Conservation (phyloP, 495 filamentous ascomycete species). For the Margaritispora aquatica region DNA sequence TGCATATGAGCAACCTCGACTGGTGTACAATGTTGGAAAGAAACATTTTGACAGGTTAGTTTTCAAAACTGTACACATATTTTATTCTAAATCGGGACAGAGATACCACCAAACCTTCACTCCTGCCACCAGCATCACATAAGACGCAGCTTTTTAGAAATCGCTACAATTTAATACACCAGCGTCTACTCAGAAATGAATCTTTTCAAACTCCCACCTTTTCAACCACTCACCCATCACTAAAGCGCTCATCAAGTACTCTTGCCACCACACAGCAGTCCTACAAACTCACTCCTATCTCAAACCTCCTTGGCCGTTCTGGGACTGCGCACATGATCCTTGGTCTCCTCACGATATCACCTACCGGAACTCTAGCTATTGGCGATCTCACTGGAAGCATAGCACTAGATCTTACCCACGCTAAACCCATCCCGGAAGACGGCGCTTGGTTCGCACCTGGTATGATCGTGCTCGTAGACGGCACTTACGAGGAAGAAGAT, state of each 20-base stretch:
- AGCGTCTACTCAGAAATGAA: constrained; percentile 86
- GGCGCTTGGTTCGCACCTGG: constrained; percentile 88
- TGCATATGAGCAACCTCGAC: constrained; percentile 81
- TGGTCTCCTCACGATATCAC: constrained; percentile 72
- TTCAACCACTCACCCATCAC: constrained; percentile 36
- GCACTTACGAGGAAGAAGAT: constrained; percentile 89
- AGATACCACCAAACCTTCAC: constrained; percentile 57
- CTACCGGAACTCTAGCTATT: constrained; percentile 76
- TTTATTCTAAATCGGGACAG: constrained; percentile 25
- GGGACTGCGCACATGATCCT: constrained; percentile 82
- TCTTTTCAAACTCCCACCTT: constrained; percentile 79
- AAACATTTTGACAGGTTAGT: constrained; percentile 80
- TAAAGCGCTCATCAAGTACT: constrained; percentile 51
- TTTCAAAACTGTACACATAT: constrained; percentile 4
- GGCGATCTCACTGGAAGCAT: constrained; percentile 85
- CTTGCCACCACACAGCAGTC: constrained; percentile 47
- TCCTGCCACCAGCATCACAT: constrained; percentile 73
- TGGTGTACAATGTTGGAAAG: constrained; percentile 78
- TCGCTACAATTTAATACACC: constrained; percentile 83
- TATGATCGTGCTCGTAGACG: constrained; percentile 92
- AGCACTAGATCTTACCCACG: constrained; percentile 72
- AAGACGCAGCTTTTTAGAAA: constrained; percentile 85
- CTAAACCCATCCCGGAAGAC: constrained; percentile 73
- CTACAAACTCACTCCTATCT: constrained; percentile 87
- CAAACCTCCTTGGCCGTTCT: constrained; percentile 86